Evolutionary conservation across 2,329 filamentous ascomycete species (phyloP), one percentile per base, ranked within the genome.

Genomic region (Ilyonectria destructans): DNA sequence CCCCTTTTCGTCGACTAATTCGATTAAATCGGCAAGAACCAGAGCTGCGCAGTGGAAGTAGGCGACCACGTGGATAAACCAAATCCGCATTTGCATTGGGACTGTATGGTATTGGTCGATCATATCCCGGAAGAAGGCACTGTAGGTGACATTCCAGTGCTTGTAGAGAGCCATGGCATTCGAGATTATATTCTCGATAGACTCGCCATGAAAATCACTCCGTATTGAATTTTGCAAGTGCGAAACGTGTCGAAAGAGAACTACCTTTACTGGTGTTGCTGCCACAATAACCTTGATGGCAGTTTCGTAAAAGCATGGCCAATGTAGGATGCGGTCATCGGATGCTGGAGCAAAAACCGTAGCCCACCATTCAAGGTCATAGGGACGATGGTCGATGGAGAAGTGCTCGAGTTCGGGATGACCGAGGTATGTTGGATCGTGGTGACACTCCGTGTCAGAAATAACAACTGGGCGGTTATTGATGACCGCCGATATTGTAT

Each of bases 21-120:
- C 84, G 13, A 90, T 78, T 3, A 86, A 74, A 63, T 90, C 88
- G 37, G 87, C 86, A 4, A 90, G 78, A 31, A 90, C 79, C 51
- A 90, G 82, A 0, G 83, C 82, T 3, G 84, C 88, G 4, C 90
- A 83, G 69, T 89, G 86, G 85, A 87, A 90, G 71, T 90, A 88
- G 0, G 85, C 86, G 1, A 84, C 80, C 29, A 90, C 82, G 58
- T 87, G 85, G 17, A 88, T 82, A 67, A 89, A 89, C 88, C 88
- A 90, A 45, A 87, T 87, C 71, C 88, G 87, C 4, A 90, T 83
- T 15, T 85, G 85, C 17, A 84, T 73, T 2, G 87, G 86, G 0
- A 90, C 81, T 1, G 77, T 72, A 31, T 85, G 80, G 66, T 88
- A 87, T 65, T 86, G 77, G 2, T 81, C 78, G 15, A 88, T 78